Conservation (phyloP, 106 monocot species). For the Allium sativum region DNA sequence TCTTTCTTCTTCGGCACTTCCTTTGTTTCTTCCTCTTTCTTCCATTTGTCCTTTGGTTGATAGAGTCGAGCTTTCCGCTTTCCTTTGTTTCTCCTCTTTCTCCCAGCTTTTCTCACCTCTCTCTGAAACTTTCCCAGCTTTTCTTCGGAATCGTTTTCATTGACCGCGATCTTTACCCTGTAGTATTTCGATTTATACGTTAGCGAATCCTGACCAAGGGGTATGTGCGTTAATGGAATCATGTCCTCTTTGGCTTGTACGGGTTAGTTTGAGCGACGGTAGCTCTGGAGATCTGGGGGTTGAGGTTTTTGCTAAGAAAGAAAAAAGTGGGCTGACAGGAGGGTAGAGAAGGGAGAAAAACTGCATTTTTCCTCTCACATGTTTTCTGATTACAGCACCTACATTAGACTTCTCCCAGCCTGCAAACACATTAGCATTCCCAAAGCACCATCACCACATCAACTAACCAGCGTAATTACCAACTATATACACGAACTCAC, state of each 20-base stretch:
- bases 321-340: not conserved
- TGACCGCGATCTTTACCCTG: slow-evolving; percentile 28
- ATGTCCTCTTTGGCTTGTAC: not conserved
- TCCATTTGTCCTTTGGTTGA: not conserved
- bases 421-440: too few relatives aligned
- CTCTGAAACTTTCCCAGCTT: slow-evolving; percentile 30
- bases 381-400: too few relatives aligned
- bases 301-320: not conserved
- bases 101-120: slow-evolving; percentile 33
- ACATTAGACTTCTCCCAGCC: too few relatives aligned
- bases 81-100: too few relatives aligned
- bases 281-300: not conserved
- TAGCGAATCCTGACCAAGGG: not conserved
- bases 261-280: not conserved
- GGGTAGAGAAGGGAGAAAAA: not conserved
- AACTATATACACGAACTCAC: too few relatives aligned
- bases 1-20: not conserved
- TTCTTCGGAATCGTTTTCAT: slow-evolving; percentile 43
- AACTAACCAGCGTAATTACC: too few relatives aligned
- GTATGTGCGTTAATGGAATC: not conserved
- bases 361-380: too few relatives aligned
- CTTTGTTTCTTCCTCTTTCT: not conserved
- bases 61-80: too few relatives aligned
- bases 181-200: not conserved
- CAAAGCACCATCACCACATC: too few relatives aligned